Conservation (phyloP, 75 land plant species). For the Cupressus sempervirens region DNA sequence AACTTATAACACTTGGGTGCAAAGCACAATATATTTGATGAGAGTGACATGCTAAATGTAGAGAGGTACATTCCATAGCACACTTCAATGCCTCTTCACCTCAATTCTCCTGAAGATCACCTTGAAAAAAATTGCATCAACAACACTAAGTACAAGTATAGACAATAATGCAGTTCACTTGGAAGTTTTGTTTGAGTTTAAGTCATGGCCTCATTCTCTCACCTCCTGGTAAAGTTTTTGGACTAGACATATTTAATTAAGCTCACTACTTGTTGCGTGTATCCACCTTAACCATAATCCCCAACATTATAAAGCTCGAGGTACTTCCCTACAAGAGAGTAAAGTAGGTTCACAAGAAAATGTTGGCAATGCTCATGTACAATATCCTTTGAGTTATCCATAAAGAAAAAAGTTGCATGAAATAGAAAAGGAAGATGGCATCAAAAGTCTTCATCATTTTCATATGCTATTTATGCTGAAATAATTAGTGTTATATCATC, state of each 20-base stretch:
- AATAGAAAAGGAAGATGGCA: constrained; percentile 91
- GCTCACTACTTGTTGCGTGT: constrained; percentile 95
- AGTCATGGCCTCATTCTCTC: constrained; percentile 96
- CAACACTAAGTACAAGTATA: constrained; percentile 94
- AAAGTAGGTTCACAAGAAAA: constrained; percentile 89
- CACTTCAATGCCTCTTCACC: constrained; percentile 96
- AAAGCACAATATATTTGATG: constrained; percentile 98
- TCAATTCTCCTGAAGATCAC: constrained; percentile 95
- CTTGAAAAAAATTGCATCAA: constrained; percentile 99
- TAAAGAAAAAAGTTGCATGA: constrained; percentile 96
- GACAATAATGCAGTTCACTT: constrained; percentile 92
- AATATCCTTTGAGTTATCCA: constrained; percentile 99
- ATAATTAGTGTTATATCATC: constrained; percentile 95
- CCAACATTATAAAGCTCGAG: constrained; percentile 80
- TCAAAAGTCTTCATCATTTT: constrained; percentile 99
- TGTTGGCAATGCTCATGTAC: constrained; percentile 98
- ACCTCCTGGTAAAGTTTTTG: constrained; percentile 95
- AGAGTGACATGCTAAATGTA: constrained; percentile 95
- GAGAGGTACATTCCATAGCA: constrained; percentile 98
- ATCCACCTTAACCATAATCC: constrained; percentile 88
- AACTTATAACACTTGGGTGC: constrained; percentile 90
- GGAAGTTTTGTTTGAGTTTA: constrained; percentile 78
- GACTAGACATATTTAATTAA: constrained; percentile 98
- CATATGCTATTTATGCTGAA: constrained; percentile 97
- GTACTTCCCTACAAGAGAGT: constrained; percentile 96